Evolutionary conservation across 225 moss, liverwort and hornwort species (phyloP).

Genomic region (Straminergon stramineum): DNA sequence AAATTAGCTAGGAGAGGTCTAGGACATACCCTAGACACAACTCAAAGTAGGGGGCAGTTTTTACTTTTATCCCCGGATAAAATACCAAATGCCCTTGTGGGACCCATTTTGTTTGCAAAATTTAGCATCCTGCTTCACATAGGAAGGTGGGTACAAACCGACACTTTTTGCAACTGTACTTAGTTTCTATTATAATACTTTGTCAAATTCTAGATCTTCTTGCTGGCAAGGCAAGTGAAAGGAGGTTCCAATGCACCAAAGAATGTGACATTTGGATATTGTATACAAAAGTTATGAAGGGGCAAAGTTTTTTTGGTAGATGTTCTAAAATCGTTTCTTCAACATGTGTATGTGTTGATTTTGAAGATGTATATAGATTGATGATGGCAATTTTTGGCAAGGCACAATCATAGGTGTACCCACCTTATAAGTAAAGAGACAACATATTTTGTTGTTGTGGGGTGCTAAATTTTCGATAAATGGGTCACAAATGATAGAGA

Average conservation of each 20-base stretch:
- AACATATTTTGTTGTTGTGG: neutral
- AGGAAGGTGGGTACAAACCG: no score
- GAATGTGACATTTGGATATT: neutral
- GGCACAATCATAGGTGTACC: accelerated
- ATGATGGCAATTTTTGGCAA: neutral
- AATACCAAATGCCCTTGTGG: no score
- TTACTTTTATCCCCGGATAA: no score
- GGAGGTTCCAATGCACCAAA: neutral
- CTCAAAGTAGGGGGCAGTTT: no score
- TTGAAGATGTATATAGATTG: neutral
- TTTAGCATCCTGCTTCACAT: no score
- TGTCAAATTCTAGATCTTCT: no score
- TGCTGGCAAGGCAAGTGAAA: neutral
- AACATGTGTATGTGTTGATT: no score
- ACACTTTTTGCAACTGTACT: no score
- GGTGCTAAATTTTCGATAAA: neutral
- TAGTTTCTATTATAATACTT: no score
- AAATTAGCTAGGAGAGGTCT: no score
- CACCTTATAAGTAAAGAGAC: neutral
- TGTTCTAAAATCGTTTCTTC: neutral
- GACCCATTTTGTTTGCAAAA: no score
- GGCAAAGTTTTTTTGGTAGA: neutral
- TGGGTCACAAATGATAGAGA: neutral
- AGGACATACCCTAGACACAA: no score
- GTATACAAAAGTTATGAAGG: neutral